Conservation (phyloP, 2,329 filamentous ascomycete genomes). For the Fusarium sp. region DNA sequence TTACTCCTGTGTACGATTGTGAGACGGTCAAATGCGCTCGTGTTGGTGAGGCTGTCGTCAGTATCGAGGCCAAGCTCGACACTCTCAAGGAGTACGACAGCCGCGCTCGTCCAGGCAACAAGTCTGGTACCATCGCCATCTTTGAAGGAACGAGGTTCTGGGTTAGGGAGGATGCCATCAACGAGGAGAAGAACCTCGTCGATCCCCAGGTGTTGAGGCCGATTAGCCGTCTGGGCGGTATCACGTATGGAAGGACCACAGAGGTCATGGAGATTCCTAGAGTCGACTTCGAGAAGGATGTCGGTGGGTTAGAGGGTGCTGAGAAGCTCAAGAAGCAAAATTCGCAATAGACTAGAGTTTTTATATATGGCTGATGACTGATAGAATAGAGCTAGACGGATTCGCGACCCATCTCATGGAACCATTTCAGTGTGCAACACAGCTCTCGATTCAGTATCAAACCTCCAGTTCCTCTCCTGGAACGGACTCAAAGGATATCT, state of each 20-base stretch:
- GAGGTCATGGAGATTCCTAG: conserved; percentile 79
- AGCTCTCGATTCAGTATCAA: conserved; percentile 2
- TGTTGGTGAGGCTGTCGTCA: conserved; percentile 85
- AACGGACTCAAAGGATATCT: neutral
- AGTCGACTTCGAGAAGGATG: conserved; percentile 66
- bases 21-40: conserved; percentile 76
- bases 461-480: neutral
- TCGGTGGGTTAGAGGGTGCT: conserved; percentile 64
- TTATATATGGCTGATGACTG: conserved; percentile 3
- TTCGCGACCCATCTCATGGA: neutral
- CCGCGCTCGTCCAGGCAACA: conserved; percentile 75
- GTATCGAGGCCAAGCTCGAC: conserved; percentile 83
- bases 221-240: conserved; percentile 83
- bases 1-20: conserved; percentile 76
- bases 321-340: conserved; percentile 60
- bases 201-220: conserved; percentile 82
- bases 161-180: conserved; percentile 88
- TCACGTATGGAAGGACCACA: conserved; percentile 80
- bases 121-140: conserved; percentile 78
- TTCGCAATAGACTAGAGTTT: conserved; percentile 16
- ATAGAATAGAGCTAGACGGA: conserved; percentile 18
- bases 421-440: neutral
- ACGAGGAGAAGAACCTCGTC: conserved; percentile 79
- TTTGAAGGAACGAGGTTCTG: conserved; percentile 90
- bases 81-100: conserved; percentile 83